phyloP scores from a whole-genome alignment of 148 eudicot species.

The Salicornia ramosissima region DNA sequence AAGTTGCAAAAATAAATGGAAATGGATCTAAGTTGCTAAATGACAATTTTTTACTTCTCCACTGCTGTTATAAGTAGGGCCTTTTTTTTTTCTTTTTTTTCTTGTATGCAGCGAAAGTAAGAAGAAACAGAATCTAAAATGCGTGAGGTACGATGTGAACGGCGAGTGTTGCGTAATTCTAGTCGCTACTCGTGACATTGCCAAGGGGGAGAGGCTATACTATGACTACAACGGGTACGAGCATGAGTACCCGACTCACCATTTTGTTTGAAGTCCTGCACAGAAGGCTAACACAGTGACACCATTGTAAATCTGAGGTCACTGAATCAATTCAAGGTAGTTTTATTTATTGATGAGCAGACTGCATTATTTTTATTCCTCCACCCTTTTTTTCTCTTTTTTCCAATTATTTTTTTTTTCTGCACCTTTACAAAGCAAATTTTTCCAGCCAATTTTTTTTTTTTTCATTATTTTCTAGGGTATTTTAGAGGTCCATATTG shows the following conservation, averaged over 20 bases:
- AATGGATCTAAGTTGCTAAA: no score
- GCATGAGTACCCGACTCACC: slow-evolving; percentile 85
- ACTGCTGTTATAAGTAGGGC: neutral
- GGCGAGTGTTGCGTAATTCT: slow-evolving; percentile 80
- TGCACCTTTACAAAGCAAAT: neutral
- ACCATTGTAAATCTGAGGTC: neutral
- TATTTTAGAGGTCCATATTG: slow-evolving; percentile 16
- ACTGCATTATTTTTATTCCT: neutral
- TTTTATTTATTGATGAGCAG: slow-evolving; percentile 12
- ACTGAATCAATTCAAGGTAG: neutral
- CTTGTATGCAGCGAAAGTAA: slow-evolving; percentile 56
- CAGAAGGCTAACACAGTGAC: slow-evolving; percentile 11
- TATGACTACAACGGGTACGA: slow-evolving; percentile 89
- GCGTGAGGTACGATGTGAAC: slow-evolving; percentile 72
- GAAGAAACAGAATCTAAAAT: slow-evolving; percentile 80
- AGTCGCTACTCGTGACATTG: slow-evolving; percentile 82
- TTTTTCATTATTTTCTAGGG: slow-evolving; percentile 9
- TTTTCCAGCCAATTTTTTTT: slow-evolving; percentile 13
- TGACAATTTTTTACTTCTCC: neutral
- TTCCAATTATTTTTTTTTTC: neutral
- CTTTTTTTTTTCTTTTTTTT: neutral
- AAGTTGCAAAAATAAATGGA: neutral
- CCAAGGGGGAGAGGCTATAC: slow-evolving; percentile 87
- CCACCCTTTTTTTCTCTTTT: neutral
- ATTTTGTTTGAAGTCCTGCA: slow-evolving; percentile 45